Evolutionary conservation across 768 basidiomycete species (phyloP), one percentile per base, ranked within the genome.

Genomic region (Boletus subparvulus): DNA sequence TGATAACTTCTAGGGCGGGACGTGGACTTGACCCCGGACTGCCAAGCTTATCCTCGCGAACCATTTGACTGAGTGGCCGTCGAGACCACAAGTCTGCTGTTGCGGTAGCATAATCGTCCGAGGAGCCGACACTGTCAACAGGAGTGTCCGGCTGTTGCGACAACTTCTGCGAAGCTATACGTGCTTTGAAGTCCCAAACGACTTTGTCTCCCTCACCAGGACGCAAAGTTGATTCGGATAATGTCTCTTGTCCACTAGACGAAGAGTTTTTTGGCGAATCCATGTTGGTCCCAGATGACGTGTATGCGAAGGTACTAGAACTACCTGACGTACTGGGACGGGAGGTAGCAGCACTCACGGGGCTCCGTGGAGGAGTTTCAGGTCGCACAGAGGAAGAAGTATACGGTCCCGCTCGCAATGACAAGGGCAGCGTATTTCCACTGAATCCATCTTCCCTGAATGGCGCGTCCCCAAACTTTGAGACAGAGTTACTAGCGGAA

Each of bases 331-430:
- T 60, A n/a, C 67, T 61, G 48, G 73, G 70, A 30, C 75, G 72
- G 9, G 79, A 80, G 50, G 79, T 80, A 42, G 73, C 71, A 41
- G 81, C 78, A 58, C 80, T 85, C 51, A 81, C 75, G 12, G 88
- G 88, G 46, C 87, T 88, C 37, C 81, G 82, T 47, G 86, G 84
- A 28, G 87, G 84, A 7, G 76, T 75, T 55, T 84, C 82, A 28
- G 76, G 52, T 44, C 71, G 69, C 30, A 40, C 47, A 24, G 63
- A 51, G 13, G 65, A 52, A 55, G 54, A 33, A 37, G 41, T 14
- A 48, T 73, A 73, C n/a, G 50, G 61, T 17, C 70, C 70, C 19
- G 68, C 49, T 30, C 70, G 70, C 48, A 72, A 41, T 17, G 72
- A 65, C 37, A 52, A 12, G 17, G 70, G 70, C 14, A 73, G 44